Conservation (phyloP, 1,284 basidiomycete species). For the Stereum hirsutum region DNA sequence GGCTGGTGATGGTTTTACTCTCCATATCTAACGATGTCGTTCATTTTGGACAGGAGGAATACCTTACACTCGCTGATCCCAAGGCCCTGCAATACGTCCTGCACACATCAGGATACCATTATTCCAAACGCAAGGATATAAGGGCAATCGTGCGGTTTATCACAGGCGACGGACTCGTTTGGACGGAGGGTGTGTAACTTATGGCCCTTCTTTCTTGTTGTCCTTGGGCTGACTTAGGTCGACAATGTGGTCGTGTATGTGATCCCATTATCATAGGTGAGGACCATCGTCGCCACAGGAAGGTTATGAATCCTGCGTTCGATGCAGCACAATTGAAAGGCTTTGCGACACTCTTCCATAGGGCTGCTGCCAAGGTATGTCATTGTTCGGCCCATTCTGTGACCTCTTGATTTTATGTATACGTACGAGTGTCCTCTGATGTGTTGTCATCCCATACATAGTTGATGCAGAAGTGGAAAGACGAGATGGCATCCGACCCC, state of each 20-base stretch:
- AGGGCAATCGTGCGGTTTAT: slow-evolving; percentile 8
- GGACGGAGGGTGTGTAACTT: slow-evolving; percentile 14
- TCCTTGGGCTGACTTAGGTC: too few relatives aligned
- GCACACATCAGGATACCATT: slow-evolving; percentile 17
- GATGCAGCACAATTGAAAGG: slow-evolving; percentile 11
- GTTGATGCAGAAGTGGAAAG: slow-evolving; percentile 15
- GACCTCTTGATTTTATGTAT: not conserved
- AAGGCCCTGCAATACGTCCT: slow-evolving; percentile 19
- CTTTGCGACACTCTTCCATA: slow-evolving; percentile 14
- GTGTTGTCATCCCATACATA: slow-evolving; percentile 4
- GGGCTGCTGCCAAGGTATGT: slow-evolving; percentile 7
- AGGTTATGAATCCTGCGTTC: slow-evolving; percentile 22
- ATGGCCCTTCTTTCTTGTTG: too few relatives aligned
- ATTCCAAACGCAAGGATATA: slow-evolving; percentile 13
- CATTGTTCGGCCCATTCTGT: not conserved
- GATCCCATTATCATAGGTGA: too few relatives aligned
- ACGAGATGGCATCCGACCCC: slow-evolving; percentile 7
- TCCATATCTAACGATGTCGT: too few relatives aligned
- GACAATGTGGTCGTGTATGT: too few relatives aligned
- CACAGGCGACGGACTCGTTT: slow-evolving; percentile 13
- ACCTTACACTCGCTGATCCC: slow-evolving; percentile 13
- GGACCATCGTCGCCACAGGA: slow-evolving; percentile 21
- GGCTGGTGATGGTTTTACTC: not conserved
- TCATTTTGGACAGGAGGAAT: slow-evolving; percentile 9
- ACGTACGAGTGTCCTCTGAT: not conserved